Evolutionary conservation across 2,329 filamentous ascomycete genomes (phyloP).

Genomic region (Thielaviopsis punctulata): DNA sequence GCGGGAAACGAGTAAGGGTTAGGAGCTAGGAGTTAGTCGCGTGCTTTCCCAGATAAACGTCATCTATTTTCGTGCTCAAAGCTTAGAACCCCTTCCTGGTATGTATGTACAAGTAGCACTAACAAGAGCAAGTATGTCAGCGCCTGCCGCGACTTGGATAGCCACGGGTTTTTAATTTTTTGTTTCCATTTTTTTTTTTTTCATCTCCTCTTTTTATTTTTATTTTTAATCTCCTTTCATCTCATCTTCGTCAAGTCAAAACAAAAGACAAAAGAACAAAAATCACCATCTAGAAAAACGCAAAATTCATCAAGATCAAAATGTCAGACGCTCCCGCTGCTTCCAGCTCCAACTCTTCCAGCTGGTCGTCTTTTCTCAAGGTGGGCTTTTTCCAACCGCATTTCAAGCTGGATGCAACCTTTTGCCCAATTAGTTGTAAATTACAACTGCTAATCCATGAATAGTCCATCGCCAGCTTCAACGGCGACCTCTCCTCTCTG

Average conservation of each 20-base stretch:
- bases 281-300: no score
- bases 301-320: no score
- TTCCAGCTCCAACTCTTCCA: conserved; percentile 25
- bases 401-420: no score
- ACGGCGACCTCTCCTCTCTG: conserved; percentile 63
- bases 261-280: no score
- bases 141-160: neutral
- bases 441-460: neutral
- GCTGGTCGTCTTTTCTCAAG: conserved; percentile 37
- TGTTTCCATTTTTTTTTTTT: neutral
- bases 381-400: conserved; percentile 18
- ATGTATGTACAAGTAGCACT: no score
- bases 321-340: conserved; percentile 16
- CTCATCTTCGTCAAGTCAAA: no score
- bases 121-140: neutral
- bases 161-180: neutral
- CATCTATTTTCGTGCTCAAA: no score
- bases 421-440: no score
- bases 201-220: neutral
- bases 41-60: no score
- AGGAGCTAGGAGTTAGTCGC: no score
- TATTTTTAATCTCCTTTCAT: neutral
- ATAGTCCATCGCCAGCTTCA: conserved; percentile 63
- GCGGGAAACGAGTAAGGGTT: no score
- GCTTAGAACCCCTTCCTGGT: no score